Percentiles rank a stretch among this genome's conserved stretches.
phyloP scores from a whole-genome alignment of 1,284 basidiomycete species.

The Mycosarcoma mackinlayi region DNA sequence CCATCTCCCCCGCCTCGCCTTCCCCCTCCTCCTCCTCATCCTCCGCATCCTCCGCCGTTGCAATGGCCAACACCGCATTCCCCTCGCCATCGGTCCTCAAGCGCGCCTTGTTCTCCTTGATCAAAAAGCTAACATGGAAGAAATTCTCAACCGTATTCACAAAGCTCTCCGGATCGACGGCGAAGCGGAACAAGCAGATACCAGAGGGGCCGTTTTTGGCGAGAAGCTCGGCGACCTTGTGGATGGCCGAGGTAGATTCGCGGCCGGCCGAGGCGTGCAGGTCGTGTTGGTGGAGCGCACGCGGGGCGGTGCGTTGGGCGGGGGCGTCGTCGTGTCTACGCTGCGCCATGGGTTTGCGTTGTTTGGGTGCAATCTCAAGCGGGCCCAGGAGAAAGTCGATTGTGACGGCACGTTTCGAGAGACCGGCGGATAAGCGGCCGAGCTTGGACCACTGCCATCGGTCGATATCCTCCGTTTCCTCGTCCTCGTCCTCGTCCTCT shows the following conservation, averaged over 20 bases:
- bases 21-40: neutral
- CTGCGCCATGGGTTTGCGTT: slow-evolving; percentile 13
- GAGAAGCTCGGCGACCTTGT: slow-evolving; percentile 69
- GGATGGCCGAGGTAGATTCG: slow-evolving; percentile 60
- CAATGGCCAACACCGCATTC: slow-evolving; percentile 74
- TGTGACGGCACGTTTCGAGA: slow-evolving; percentile 51
- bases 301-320: slow-evolving; percentile 34
- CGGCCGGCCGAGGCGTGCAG: slow-evolving; percentile 48
- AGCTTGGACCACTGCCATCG: slow-evolving; percentile 62
- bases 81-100: slow-evolving; percentile 73
- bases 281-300: slow-evolving; percentile 50
- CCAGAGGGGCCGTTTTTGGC: slow-evolving; percentile 67
- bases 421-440: slow-evolving; percentile 34
- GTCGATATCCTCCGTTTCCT: slow-evolving; percentile 12
- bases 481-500: slow-evolving; percentile 33
- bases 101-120: slow-evolving; percentile 81
- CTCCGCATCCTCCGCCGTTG: neutral
- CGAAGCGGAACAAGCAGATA: slow-evolving; percentile 83
- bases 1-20: neutral
- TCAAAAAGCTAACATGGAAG: slow-evolving; percentile 90
- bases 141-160: slow-evolving; percentile 92
- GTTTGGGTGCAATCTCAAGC: slow-evolving; percentile 48
- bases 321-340: slow-evolving; percentile 17
- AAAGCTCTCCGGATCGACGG: slow-evolving; percentile 86
- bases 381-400: slow-evolving; percentile 65